These are phyloP conservation scores for Galerina sulciceps DNA, from an alignment of 768 basidiomycete genomes.

Conservation along the genomic window DNA sequence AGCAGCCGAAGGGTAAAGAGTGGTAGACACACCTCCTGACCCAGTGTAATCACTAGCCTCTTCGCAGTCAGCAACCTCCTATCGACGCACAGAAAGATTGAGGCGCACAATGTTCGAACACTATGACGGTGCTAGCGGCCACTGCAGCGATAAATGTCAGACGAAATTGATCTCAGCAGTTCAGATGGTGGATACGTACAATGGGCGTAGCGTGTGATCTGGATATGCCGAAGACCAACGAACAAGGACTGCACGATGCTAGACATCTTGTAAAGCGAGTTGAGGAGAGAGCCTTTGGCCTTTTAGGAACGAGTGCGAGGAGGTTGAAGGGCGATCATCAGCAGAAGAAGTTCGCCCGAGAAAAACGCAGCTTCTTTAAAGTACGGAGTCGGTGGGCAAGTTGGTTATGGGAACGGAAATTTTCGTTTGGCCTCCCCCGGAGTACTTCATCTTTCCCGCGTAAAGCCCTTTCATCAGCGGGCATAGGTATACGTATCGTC, in stretches of 20 bases:
- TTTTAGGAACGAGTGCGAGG: conserved; percentile 1
- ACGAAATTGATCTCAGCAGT: neutral
- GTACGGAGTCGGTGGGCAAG: conserved; percentile 4
- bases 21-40: conserved; percentile 45
- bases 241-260: conserved; percentile 8
- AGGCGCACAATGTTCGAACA: conserved; percentile 57
- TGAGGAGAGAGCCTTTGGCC: neutral
- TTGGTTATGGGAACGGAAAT: conserved; percentile 2
- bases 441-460: neutral
- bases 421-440: neutral
- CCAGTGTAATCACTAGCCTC: conserved; percentile 50
- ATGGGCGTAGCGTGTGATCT: conserved; percentile 46
- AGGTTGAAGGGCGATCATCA: conserved; percentile 8
- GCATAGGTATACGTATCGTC: neutral
- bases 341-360: neutral
- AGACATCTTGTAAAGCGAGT: neutral
- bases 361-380: neutral
- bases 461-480: neutral
- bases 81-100: neutral
- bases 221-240: conserved; percentile 37
- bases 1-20: neutral
- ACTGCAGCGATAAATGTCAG: conserved; percentile 34
- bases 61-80: neutral
- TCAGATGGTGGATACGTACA: conserved; percentile 30
- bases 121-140: conserved; percentile 52